Conservation (phyloP, 257 asterid species). For the Ajuga chamaepitys region DNA sequence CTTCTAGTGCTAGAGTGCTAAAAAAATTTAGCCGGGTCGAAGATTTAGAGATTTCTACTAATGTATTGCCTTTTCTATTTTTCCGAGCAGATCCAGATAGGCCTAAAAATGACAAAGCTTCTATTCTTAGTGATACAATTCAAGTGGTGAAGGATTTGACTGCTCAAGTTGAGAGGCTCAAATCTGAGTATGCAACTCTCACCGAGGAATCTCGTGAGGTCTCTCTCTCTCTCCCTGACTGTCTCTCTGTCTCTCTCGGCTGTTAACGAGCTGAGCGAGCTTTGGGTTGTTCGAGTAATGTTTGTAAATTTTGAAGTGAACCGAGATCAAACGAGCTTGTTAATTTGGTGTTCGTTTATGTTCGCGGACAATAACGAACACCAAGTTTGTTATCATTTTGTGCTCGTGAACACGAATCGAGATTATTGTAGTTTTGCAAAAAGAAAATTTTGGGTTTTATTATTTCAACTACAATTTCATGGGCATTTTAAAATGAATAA, state of each 20-base stretch:
- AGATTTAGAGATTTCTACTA: constrained; percentile 11
- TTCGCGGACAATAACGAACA: too few species aligned
- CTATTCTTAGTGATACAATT: constrained; percentile 80
- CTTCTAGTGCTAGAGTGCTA: not conserved
- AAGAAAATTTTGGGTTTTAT: too few species aligned
- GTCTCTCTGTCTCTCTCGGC: not conserved
- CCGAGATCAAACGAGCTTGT: too few species aligned
- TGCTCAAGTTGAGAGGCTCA: constrained; percentile 68
- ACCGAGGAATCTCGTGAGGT: constrained; percentile 97
- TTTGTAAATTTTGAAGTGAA: too few species aligned
- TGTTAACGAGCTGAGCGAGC: too few species aligned
- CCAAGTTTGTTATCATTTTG: too few species aligned
- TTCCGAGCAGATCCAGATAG: constrained; percentile 97
- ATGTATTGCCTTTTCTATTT: not conserved
- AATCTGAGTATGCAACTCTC: constrained; percentile 71
- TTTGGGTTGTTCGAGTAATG: too few species aligned
- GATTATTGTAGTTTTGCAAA: too few species aligned
- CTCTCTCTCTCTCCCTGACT: not conserved
- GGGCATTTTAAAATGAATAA: too few species aligned
- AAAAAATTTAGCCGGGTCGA: not conserved
- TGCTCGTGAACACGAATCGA: too few species aligned
- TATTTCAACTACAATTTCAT: too few species aligned
- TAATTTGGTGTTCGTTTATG: too few species aligned
- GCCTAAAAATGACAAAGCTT: constrained; percentile 97
- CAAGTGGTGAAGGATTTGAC: constrained; percentile 90